Conservation (phyloP, 164 flowering plant genomes). For the Aristolochia californica region DNA sequence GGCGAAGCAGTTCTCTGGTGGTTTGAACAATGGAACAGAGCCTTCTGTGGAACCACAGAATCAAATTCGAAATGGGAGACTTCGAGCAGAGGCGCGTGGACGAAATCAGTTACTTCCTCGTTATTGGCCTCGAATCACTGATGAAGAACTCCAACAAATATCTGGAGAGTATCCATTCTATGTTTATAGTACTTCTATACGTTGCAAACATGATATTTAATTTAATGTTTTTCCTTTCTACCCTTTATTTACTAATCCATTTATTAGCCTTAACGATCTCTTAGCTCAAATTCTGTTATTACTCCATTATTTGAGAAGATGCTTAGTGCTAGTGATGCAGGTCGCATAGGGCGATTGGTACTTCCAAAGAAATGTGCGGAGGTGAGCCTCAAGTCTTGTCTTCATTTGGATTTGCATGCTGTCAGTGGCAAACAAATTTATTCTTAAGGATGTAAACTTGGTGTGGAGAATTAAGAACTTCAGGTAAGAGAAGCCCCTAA, state of each 20-base stretch:
- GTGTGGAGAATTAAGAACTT: no score
- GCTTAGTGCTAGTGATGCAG: constrained; percentile 95
- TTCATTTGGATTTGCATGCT: not conserved
- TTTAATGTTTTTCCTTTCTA: not conserved
- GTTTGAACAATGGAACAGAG: constrained; percentile 30
- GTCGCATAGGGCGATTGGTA: constrained; percentile 83
- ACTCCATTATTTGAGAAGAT: constrained; percentile 89
- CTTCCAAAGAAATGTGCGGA: constrained; percentile 97
- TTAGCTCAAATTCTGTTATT: constrained; percentile 54
- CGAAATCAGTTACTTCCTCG: constrained; percentile 62
- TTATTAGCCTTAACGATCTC: constrained; percentile 34
- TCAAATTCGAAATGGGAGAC: constrained; percentile 40
- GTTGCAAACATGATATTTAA: not conserved
- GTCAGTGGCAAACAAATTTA: not conserved
- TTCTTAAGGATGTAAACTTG: not conserved
- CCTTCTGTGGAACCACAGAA: constrained; percentile 30
- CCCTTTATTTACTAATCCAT: not conserved
- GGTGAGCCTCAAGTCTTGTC: constrained; percentile 31
- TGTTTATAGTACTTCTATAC: not conserved
- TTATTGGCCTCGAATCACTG: constrained; percentile 71
- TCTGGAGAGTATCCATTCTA: constrained; percentile 70
- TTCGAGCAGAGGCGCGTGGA: constrained; percentile 50
- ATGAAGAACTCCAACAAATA: constrained; percentile 70
- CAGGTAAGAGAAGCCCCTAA: no score
- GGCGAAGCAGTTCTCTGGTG: constrained; percentile 27